Base-by-base conservation (phyloP, 805 yeast genomes). In the Yamadazyma philogaea region DNA sequence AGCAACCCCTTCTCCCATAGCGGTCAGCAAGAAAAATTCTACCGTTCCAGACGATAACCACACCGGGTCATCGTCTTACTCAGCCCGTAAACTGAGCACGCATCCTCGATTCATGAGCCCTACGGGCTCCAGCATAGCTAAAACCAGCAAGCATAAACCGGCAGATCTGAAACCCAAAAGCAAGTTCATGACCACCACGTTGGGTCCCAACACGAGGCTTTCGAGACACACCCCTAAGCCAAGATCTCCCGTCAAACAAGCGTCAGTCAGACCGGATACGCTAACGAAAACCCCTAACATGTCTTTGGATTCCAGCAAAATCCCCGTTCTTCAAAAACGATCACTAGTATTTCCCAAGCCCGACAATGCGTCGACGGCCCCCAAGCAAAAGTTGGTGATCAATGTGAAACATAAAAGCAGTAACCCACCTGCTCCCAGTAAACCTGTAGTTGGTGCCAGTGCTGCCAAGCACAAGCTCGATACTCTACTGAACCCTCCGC, bases 141-240 rank as follows among this genome's bases (percentile, higher is more conserved):
- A 42, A 34, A 16, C 40, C n/a, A 18, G 33, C 24, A 28, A 37
- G 17, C 12, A 17, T 18, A 30, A 18, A n/a, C 18, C 15, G 2
- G 7, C 17, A 11, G 32, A 16, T 4, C 24, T 18, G 3, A 44
- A 36, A 17, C 50, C 51, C 12, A 64, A 57, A 45, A 68, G 66
- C 44, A 57, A 58, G 42, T 64, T 68, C 40, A 55, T 67, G 26
- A 61, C 70, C 0, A 64, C 71, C 1, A 59, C 64, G 6, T 52
- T 68, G 17, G 63, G 63, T 18, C 66, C 71, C 0, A 53, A 58
- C 3, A 60, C 59, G 10, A 58, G 61, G 7, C 57, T 63, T 5
- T 54, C 64, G 24, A 54, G 52, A 30, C 49, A 51, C 14, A 34
- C 49, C 2, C 32, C 40, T 1, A 45, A 41, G 27, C 30, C 46